phyloP scores from a whole-genome alignment of 2,329 filamentous ascomycete species.

The Dactylellina haptotyla region DNA sequence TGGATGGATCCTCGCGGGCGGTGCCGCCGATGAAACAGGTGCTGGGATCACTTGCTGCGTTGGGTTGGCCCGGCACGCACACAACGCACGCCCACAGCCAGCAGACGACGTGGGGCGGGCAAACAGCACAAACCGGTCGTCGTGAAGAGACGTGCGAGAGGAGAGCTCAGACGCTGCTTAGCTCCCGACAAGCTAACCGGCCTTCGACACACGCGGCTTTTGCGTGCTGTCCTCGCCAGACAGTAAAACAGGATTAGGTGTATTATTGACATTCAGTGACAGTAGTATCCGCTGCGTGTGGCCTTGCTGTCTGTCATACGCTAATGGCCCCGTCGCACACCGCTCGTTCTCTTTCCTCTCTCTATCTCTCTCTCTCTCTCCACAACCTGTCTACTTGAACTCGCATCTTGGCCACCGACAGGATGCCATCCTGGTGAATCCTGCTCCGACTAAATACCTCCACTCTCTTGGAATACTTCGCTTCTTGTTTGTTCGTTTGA shows the following conservation, averaged over 20 bases:
- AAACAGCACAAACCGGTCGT: too few species aligned
- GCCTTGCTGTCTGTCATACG: constrained; percentile 36
- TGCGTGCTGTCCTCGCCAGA: constrained; percentile 19
- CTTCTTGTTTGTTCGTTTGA: not conserved
- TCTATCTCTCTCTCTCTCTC: constrained; percentile 9
- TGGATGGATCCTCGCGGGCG: constrained; percentile 16
- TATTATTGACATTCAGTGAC: too few species aligned
- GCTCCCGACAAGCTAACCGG: not conserved
- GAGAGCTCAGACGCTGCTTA: too few species aligned
- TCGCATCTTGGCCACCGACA: not conserved
- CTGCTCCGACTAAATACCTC: not conserved
- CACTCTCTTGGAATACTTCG: constrained; percentile 2
- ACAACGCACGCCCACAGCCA: constrained; percentile 11
- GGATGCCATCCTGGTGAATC: not conserved
- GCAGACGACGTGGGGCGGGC: too few species aligned
- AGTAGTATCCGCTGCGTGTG: not conserved
- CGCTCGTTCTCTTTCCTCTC: not conserved
- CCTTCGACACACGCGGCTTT: too few species aligned
- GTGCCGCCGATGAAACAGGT: constrained; percentile 28
- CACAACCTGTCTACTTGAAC: constrained; percentile 13
- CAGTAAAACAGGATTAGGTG: too few species aligned
- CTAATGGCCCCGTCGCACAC: constrained; percentile 24
- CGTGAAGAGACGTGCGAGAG: too few species aligned
- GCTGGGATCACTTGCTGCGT: constrained; percentile 26
- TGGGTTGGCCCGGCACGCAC: constrained; percentile 24